phyloP scores from a whole-genome alignment of 768 basidiomycete species.

The Tricholoma bakamatsutake region DNA sequence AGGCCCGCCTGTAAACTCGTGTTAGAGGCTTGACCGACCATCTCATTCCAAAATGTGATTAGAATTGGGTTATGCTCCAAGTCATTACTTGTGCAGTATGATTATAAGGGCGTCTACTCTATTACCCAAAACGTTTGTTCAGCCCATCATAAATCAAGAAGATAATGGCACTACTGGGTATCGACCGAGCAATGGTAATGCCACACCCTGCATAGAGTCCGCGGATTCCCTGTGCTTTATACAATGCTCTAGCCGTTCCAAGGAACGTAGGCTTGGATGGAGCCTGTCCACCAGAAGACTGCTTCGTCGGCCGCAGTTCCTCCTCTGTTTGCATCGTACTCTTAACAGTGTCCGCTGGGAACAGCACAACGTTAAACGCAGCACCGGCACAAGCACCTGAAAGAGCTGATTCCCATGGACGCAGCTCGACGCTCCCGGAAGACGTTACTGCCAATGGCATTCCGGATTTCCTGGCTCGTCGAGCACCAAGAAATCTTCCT shows the following conservation, averaged over 20 bases:
- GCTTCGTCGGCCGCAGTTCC: slow-evolving; percentile 56
- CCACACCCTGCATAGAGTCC: slow-evolving; percentile 94
- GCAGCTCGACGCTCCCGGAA: slow-evolving; percentile 43
- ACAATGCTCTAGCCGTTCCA: slow-evolving; percentile 64
- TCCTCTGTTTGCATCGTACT: slow-evolving; percentile 92
- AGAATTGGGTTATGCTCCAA: no score
- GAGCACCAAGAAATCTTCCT: slow-evolving; percentile 51
- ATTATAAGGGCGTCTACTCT: background rate
- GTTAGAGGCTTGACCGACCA: no score
- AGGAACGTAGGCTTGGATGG: slow-evolving; percentile 41
- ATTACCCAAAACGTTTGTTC: background rate
- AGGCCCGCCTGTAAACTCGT: no score
- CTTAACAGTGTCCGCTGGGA: slow-evolving; percentile 95
- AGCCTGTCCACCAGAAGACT: slow-evolving; percentile 6
- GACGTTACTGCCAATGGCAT: slow-evolving; percentile 9
- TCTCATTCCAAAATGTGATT: no score
- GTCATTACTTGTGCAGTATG: background rate
- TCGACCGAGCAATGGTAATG: slow-evolving; percentile 77
- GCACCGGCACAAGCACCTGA: slow-evolving; percentile 85
- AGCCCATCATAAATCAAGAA: slow-evolving; percentile 90
- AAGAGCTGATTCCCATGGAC: slow-evolving; percentile 77
- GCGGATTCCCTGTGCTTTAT: slow-evolving; percentile 63
- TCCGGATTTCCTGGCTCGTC: slow-evolving; percentile 26
- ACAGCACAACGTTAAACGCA: slow-evolving; percentile 81
- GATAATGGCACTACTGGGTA: slow-evolving; percentile 89